Evolutionary conservation across 805 yeast genomes (phyloP).

Genomic region (Yarrowia sp.): DNA sequence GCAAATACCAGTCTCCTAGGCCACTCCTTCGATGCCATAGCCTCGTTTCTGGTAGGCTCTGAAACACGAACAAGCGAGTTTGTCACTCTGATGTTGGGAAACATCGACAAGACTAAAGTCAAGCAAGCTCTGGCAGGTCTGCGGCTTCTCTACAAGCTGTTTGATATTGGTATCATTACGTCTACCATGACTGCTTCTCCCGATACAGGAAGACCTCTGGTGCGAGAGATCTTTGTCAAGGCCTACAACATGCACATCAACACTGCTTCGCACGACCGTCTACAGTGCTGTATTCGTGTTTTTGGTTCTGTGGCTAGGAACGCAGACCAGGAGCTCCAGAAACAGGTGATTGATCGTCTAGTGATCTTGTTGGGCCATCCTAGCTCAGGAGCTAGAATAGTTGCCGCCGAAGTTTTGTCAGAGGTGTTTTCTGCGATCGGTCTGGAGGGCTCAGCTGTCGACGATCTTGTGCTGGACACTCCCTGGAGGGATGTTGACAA

Average conservation of each 20-base stretch:
- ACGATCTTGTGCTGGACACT: background rate
- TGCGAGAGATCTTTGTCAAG: constrained; percentile 39
- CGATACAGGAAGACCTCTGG: constrained; percentile 46
- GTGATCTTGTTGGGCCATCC: background rate
- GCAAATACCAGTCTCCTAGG: background rate
- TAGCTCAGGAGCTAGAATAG: background rate
- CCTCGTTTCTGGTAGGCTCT: background rate
- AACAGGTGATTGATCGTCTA: constrained; percentile 1
- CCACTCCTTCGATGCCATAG: background rate
- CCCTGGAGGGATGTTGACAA: constrained; percentile 18
- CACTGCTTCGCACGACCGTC: constrained; percentile 34
- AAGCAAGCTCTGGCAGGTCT: background rate
- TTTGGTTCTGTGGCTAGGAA: background rate
- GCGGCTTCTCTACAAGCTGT: background rate
- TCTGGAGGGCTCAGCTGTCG: background rate
- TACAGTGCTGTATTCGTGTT: constrained; percentile 11
- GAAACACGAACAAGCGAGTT: background rate
- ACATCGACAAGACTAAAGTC: background rate
- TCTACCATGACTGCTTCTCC: constrained; percentile 63
- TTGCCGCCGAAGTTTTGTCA: background rate
- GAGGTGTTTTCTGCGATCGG: background rate
- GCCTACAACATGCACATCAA: constrained; percentile 57
- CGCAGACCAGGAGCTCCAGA: background rate
- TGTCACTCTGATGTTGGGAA: background rate
- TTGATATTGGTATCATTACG: constrained; percentile 29